These are phyloP conservation scores for Casuarina cunninghamiana DNA, from an alignment of 306 rosid species.

Conservation along the genomic window DNA sequence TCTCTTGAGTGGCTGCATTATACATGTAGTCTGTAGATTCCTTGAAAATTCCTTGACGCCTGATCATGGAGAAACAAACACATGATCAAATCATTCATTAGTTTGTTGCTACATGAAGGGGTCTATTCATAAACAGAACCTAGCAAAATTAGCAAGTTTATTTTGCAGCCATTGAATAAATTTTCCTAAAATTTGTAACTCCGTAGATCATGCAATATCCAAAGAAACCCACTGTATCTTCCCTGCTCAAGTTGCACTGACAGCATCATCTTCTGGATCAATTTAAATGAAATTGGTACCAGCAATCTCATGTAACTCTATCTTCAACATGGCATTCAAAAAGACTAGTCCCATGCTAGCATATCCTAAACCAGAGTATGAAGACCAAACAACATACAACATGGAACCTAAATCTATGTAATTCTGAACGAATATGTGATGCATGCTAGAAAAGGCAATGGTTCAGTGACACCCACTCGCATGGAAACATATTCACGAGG, in stretches of 20 bases:
- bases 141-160: conserved; percentile 26
- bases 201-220: conserved; percentile 16
- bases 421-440: not conserved
- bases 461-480: not conserved
- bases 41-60: conserved; percentile 98
- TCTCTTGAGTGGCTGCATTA: conserved; percentile 97
- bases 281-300: conserved; percentile 4
- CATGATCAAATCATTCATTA: conserved; percentile 12
- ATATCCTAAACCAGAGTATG: not conserved
- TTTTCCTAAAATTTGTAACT: conserved; percentile 8
- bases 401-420: not conserved
- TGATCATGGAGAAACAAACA: conserved; percentile 42
- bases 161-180: conserved; percentile 18
- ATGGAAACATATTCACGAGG: not conserved
- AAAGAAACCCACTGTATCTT: conserved; percentile 16
- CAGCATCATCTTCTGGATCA: not conserved
- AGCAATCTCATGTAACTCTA: conserved; percentile 17
- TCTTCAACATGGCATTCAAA: conserved; percentile 7
- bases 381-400: not conserved
- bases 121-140: conserved; percentile 27
- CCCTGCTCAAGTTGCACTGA: conserved; percentile 11
- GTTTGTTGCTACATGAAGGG: not conserved
- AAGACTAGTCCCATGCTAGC: not conserved
- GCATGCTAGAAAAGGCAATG: not conserved
- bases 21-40: conserved; percentile 70